Evolutionary conservation across 306 rosid genomes (phyloP), one percentile per base, ranked within the genome.

Genomic region (Oxytropis ochrocephala): DNA sequence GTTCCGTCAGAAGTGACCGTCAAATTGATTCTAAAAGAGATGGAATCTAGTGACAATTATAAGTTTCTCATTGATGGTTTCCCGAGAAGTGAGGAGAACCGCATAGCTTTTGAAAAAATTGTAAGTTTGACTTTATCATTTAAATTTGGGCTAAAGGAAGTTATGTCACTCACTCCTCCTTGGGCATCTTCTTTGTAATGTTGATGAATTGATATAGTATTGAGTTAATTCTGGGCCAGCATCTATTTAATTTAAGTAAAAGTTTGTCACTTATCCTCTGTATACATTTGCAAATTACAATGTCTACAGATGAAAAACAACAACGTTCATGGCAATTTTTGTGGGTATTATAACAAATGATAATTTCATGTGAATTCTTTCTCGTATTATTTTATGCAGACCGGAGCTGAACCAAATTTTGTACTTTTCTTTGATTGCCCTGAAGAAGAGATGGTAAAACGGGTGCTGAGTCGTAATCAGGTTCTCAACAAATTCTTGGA

Each of bases 351-450:
- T 13, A 54, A 54, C 49, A 61, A 35, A 48, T 39, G 50, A 63
- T 57, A 50, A 49, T 57, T 69, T 52, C 46, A 43, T 66, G 1
- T 66, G 24, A 62, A 32, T 73, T 27, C 39, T 42, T 53, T 61
- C 7, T 48, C 21, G 29, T 64, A 46, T 44, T 69, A 58, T 71
- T 41, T 60, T 53, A 58, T 75, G 81, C 82, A 94, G 99, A 68
- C 77, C 32, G 95, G 90, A 59, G 77, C 84, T 48, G 97, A 94
- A 70, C 99, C 99, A 17, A 47, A 81, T 47, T 38, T 80, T n/a
- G 99, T 94, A 55, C 90, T 94, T 76, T 91, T 88, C 92, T 94
- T 94, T 75, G 96, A 94, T 73, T 94, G 99, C 75, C 92, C 99
- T 64, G 95, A 85, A 80, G 84, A 85, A 49, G 97, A 87, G 83